These are phyloP conservation scores for Euphorbia lathyris DNA, from an alignment of 345 rosid genomes.

Conservation along the genomic window DNA sequence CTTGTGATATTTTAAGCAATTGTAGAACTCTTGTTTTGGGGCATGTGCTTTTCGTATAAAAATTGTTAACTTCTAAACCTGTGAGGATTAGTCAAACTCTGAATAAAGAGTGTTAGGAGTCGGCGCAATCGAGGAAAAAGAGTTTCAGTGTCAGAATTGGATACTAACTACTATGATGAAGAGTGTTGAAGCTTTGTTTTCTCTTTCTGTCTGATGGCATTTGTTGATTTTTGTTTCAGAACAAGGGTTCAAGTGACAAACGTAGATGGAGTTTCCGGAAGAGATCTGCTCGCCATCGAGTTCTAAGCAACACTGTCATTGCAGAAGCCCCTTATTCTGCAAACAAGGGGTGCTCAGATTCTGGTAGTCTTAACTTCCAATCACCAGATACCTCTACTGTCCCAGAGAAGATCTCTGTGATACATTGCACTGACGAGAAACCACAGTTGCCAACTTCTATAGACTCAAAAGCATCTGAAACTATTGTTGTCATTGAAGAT, in stretches of 20 bases:
- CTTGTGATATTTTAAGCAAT: neutral
- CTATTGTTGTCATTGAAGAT: slow-evolving; percentile 19
- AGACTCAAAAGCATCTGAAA: slow-evolving; percentile 31
- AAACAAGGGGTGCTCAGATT: slow-evolving; percentile 41
- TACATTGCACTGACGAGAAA: slow-evolving; percentile 43
- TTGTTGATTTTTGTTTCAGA: slow-evolving; percentile 34
- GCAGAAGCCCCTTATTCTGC: slow-evolving; percentile 43
- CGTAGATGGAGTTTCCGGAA: slow-evolving; percentile 69
- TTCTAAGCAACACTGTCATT: slow-evolving; percentile 51
- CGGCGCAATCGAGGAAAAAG: neutral
- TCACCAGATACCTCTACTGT: slow-evolving; percentile 22
- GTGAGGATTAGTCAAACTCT: neutral
- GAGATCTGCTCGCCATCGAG: slow-evolving; percentile 61
- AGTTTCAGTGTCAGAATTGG: neutral
- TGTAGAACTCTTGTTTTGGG: neutral
- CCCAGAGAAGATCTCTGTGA: slow-evolving; percentile 34
- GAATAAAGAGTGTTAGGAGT: neutral
- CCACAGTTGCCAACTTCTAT: slow-evolving; percentile 27
- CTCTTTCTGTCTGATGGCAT: slow-evolving; percentile 9
- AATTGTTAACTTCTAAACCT: neutral
- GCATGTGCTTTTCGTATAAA: neutral
- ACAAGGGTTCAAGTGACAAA: slow-evolving; percentile 44
- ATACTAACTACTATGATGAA: neutral
- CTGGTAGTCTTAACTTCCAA: slow-evolving; percentile 35
- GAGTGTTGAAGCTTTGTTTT: neutral